Percentiles rank a stretch among this genome's conserved stretches.
Conservation (phyloP, 345 rosid genomes). For the Erodium maritimum region DNA sequence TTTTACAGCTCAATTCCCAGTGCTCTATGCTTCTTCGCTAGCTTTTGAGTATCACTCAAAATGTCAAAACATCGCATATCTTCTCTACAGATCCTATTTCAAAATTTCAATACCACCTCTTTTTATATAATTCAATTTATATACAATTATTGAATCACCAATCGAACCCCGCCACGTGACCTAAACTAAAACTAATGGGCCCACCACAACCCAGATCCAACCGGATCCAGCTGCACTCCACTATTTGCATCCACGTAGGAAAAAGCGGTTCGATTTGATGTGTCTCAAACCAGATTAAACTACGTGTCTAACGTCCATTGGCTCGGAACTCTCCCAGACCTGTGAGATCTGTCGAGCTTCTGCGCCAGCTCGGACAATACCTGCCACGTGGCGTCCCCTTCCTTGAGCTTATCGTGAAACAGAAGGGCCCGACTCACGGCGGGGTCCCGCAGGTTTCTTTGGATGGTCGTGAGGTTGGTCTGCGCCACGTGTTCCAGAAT, state of each 20-base stretch:
- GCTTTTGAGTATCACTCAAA: too few species aligned
- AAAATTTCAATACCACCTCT: too few species aligned
- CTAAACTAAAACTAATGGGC: neutral
- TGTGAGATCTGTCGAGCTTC: slow-evolving; percentile 44
- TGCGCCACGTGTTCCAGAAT: slow-evolving; percentile 68
- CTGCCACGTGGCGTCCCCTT: slow-evolving; percentile 91
- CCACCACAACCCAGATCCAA: neutral
- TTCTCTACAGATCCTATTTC: too few species aligned
- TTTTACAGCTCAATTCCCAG: too few species aligned
- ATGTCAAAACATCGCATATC: too few species aligned
- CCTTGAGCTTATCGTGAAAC: slow-evolving; percentile 33
- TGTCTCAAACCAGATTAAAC: neutral
- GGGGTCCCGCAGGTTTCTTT: slow-evolving; percentile 57
- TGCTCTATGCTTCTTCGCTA: too few species aligned
- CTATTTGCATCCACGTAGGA: slow-evolving; percentile 14
- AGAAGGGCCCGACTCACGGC: slow-evolving; percentile 52
- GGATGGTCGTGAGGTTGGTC: slow-evolving; percentile 54
- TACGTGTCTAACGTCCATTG: slow-evolving; percentile 22
- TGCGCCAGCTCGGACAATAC: slow-evolving; percentile 36
- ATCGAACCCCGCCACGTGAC: too few species aligned
- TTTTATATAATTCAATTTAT: too few species aligned
- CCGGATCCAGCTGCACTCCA: slow-evolving; percentile 44
- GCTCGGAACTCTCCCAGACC: slow-evolving; percentile 12
- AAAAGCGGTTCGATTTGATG: neutral
- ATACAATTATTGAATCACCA: too few species aligned